These are phyloP conservation scores for Erodium maritimum DNA, from an alignment of 345 rosid genomes.

Conservation along the genomic window DNA sequence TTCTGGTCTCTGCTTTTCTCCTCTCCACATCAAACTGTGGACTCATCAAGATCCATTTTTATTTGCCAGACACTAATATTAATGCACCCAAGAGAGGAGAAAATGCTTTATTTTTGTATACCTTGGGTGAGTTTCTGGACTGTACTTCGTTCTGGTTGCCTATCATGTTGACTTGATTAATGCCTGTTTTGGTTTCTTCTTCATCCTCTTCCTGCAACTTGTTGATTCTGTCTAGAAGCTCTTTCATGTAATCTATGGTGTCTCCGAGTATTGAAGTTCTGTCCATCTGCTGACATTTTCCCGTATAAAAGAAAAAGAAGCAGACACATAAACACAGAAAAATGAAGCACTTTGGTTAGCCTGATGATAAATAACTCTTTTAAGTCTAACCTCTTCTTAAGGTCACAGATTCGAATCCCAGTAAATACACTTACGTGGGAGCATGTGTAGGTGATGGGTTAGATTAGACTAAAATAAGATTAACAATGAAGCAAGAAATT, in stretches of 20 bases:
- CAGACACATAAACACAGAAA: no score
- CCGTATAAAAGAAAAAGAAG: no score
- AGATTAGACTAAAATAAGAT: no score
- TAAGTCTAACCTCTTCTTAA: no score
- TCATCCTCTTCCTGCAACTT: conserved; percentile 33
- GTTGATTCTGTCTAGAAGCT: conserved; percentile 48
- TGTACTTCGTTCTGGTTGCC: conserved; percentile 38
- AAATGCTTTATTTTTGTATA: no score
- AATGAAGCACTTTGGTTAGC: no score
- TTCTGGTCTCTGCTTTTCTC: conserved; percentile 41
- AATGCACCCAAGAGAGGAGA: conserved; percentile 7
- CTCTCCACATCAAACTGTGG: conserved; percentile 65
- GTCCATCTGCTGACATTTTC: conserved; percentile 25
- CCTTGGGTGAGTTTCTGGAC: conserved; percentile 84
- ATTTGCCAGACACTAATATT: neutral
- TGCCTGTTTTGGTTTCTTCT: conserved; percentile 19
- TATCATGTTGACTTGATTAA: conserved; percentile 20
- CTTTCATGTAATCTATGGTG: conserved; percentile 44
- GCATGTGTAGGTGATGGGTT: no score
- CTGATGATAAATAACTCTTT: no score
- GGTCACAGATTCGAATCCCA: no score
- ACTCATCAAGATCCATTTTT: neutral
- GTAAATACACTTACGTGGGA: no score
- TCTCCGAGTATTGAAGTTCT: conserved; percentile 42
- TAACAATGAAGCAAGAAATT: no score